Percentiles rank a stretch among this genome's conserved stretches.
phyloP scores from a whole-genome alignment of 805 yeast genomes.

The Candida michaelii region DNA sequence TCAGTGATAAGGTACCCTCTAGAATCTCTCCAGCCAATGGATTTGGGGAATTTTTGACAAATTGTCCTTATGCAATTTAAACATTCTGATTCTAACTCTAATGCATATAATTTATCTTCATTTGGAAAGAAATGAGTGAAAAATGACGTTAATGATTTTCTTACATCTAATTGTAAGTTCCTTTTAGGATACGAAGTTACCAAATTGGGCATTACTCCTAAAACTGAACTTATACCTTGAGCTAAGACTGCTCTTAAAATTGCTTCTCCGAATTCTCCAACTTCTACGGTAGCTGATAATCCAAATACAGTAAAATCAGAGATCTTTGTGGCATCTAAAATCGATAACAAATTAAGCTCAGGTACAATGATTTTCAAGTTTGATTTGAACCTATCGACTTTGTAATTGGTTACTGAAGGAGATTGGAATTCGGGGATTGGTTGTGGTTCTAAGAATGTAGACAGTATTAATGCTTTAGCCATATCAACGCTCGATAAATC shows the following conservation, averaged over 20 bases:
- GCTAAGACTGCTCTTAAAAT: conserved; percentile 82
- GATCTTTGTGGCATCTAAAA: conserved; percentile 83
- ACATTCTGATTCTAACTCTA: conserved; percentile 71
- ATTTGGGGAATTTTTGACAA: conserved; percentile 84
- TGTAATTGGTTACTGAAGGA: conserved; percentile 54
- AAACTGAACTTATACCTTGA: conserved; percentile 85
- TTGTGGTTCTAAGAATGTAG: conserved; percentile 36
- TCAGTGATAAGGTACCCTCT: conserved; percentile 88
- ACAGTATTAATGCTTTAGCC: conserved; percentile 48
- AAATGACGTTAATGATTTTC: conserved; percentile 43
- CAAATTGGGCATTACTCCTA: conserved; percentile 78
- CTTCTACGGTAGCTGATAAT: conserved; percentile 84
- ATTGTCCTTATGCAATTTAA: conserved; percentile 67
- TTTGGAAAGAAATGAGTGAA: conserved; percentile 53
- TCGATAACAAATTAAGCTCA: conserved; percentile 60
- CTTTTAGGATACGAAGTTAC: conserved; percentile 65
- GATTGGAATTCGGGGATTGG: conserved; percentile 25
- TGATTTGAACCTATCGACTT: conserved; percentile 68
- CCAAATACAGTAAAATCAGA: conserved; percentile 90
- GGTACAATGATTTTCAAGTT: conserved; percentile 74
- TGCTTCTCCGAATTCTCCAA: conserved; percentile 84
- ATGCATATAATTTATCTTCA: conserved; percentile 71
- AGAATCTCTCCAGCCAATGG: conserved; percentile 89
- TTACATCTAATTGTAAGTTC: conserved; percentile 68
- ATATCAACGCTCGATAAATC: conserved; percentile 64